A percentile compares a stretch with the other conserved stretches of the same genome.
These are phyloP conservation scores for Sporisorium graminicola DNA, from an alignment of 1,284 basidiomycete species.

Conservation along the genomic window DNA sequence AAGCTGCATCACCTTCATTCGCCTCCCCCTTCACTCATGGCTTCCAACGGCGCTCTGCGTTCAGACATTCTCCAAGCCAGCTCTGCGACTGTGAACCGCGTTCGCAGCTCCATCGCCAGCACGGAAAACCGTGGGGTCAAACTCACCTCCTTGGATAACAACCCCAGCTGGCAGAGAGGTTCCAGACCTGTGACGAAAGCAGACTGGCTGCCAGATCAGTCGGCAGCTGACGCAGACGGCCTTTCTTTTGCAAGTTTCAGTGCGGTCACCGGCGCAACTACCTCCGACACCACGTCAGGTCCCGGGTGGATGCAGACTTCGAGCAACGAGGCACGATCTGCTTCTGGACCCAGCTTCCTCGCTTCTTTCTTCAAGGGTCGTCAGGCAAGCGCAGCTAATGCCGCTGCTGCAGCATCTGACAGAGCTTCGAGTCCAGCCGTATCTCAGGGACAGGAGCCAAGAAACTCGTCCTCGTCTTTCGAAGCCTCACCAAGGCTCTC, in stretches of 20 bases:
- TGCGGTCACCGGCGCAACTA: background rate
- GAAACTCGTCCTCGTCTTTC: constrained; percentile 11
- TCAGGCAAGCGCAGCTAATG: constrained; percentile 16
- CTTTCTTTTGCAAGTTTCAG: background rate
- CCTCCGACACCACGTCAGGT: constrained; percentile 17
- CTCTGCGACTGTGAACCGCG: constrained; percentile 20
- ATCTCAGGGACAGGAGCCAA: constrained; percentile 8
- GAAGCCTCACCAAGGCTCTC: constrained; percentile 10
- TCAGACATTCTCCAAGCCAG: constrained; percentile 14
- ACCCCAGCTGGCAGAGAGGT: constrained; percentile 25
- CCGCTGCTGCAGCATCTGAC: background rate
- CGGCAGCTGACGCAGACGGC: constrained; percentile 12
- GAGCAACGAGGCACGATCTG: constrained; percentile 29
- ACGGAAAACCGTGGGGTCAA: constrained; percentile 37
- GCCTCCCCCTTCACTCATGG: constrained; percentile 26
- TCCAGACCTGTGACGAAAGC: constrained; percentile 23
- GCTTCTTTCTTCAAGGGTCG: constrained; percentile 45
- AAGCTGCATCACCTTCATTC: constrained; percentile 28
- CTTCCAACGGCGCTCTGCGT: constrained; percentile 26
- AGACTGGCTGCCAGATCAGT: constrained; percentile 31
- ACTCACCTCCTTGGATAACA: constrained; percentile 25
- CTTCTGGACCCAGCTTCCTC: constrained; percentile 31
- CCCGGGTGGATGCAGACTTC: constrained; percentile 49
- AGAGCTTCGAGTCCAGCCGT: background rate
- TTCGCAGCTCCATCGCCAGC: constrained; percentile 19